phyloP scores from a whole-genome alignment of 2,329 filamentous ascomycete genomes.

The Leptographium procerum region DNA sequence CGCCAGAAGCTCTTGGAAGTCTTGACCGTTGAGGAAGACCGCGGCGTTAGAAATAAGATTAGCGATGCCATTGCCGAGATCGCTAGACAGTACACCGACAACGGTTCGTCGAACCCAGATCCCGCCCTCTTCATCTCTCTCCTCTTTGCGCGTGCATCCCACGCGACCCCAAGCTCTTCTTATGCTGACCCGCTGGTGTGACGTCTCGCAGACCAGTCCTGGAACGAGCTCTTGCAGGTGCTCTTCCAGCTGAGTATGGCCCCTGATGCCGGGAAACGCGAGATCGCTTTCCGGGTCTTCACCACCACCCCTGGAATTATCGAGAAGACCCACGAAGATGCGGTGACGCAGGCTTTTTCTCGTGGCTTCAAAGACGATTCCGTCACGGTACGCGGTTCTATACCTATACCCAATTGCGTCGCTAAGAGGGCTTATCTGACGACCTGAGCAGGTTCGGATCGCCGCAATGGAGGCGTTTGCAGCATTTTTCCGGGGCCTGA shows the following conservation, averaged over 20 bases:
- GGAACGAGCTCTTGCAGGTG: constrained; percentile 77
- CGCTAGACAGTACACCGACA: constrained; percentile 87
- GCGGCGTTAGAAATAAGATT: constrained; percentile 81
- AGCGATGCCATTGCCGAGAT: constrained; percentile 96
- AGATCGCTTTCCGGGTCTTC: constrained; percentile 91
- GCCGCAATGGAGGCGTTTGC: constrained; percentile 95
- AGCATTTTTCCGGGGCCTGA: constrained; percentile 84
- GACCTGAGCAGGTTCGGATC: constrained; percentile 57
- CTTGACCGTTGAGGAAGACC: constrained; percentile 60
- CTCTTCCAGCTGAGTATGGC: constrained; percentile 89
- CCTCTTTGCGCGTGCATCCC: neutral
- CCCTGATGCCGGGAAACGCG: constrained; percentile 68
- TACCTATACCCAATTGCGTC: neutral
- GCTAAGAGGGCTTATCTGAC: constrained; percentile 7
- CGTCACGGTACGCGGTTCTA: constrained; percentile 47
- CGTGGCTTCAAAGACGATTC: constrained; percentile 86
- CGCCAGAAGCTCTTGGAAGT: constrained; percentile 73
- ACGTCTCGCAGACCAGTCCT: constrained; percentile 54
- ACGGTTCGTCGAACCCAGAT: constrained; percentile 45
- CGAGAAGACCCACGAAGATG: constrained; percentile 85
- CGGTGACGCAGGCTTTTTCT: constrained; percentile 79
- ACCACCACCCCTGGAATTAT: constrained; percentile 91
- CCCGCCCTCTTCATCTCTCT: neutral
- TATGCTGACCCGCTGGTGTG: neutral
- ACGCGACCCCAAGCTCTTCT: neutral